These are phyloP conservation scores for Geotrichum bryndzae DNA, from an alignment of 1,139 yeast genomes.

Conservation along the genomic window DNA sequence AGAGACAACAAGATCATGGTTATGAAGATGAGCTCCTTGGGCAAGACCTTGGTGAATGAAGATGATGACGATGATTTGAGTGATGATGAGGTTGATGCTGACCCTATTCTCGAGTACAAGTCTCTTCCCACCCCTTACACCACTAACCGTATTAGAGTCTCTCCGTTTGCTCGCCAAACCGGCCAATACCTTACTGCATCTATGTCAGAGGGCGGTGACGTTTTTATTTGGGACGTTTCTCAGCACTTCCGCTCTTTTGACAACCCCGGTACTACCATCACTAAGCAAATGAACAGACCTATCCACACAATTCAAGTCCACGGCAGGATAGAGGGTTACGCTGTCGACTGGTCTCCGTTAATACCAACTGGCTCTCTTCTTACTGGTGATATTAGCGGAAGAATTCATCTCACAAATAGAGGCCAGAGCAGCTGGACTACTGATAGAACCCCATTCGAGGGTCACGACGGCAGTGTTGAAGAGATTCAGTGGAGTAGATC, in stretches of 20 bases:
- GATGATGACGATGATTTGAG: conserved; percentile 68
- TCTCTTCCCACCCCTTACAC: conserved; percentile 70
- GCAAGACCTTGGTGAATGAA: conserved; percentile 79
- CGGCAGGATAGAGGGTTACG: conserved; percentile 97
- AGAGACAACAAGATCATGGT: conserved; percentile 85
- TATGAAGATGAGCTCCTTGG: conserved; percentile 73
- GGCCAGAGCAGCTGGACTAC: conserved; percentile 80
- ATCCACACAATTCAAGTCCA: conserved; percentile 78
- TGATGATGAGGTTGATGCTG: conserved; percentile 63
- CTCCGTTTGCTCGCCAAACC: conserved; percentile 69
- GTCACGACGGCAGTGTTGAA: conserved; percentile 67
- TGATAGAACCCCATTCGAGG: conserved; percentile 67
- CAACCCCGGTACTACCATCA: conserved; percentile 76
- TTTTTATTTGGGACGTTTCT: conserved; percentile 70
- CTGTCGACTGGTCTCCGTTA: conserved; percentile 93
- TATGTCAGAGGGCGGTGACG: conserved; percentile 89
- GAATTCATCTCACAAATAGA: conserved; percentile 71
- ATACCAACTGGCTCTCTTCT: conserved; percentile 73
- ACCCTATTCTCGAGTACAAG: conserved; percentile 85
- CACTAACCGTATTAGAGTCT: conserved; percentile 81
- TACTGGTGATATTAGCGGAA: conserved; percentile 85
- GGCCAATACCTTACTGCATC: conserved; percentile 85
- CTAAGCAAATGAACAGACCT: conserved; percentile 74
- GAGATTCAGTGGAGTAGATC: conserved; percentile 96
- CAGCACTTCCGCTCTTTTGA: conserved; percentile 80